phyloP scores from a whole-genome alignment of 2,329 filamentous ascomycete species.

The Nemania sp. region DNA sequence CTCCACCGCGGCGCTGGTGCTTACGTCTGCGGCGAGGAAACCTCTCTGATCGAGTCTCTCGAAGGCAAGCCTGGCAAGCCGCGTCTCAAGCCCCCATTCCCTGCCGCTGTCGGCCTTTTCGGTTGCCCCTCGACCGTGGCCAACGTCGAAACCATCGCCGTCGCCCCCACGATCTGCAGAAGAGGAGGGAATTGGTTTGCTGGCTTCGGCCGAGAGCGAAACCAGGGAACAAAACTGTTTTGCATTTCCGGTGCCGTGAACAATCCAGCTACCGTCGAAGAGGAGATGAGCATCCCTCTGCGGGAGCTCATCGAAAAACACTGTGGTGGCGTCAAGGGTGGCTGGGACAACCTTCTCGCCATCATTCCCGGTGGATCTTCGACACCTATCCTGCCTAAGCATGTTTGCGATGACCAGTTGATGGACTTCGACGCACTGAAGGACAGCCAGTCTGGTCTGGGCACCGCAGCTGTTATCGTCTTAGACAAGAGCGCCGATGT shows the following conservation, averaged over 20 bases:
- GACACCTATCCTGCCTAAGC: conserved; percentile 91
- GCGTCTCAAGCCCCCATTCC: conserved; percentile 97
- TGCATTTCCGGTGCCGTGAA: conserved; percentile 99
- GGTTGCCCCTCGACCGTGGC: conserved; percentile 97
- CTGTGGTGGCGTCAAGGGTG: conserved; percentile 93
- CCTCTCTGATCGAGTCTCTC: conserved; percentile 94
- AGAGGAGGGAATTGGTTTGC: conserved; percentile 94
- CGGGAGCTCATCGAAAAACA: conserved; percentile 97
- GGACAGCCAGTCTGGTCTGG: conserved; percentile 95
- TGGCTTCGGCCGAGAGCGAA: conserved; percentile 90
- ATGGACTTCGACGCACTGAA: conserved; percentile 99
- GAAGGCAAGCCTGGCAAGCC: conserved; percentile 99
- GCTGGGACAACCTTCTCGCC: conserved; percentile 96
- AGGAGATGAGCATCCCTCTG: conserved; percentile 98
- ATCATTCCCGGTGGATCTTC: conserved; percentile 96
- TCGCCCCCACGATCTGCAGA: conserved; percentile 93
- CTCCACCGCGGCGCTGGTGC: conserved; percentile 96
- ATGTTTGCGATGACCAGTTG: conserved; percentile 87
- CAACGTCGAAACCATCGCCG: conserved; percentile 96
- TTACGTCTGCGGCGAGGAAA: conserved; percentile 98
- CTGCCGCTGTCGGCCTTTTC: conserved; percentile 94
- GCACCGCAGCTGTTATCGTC: conserved; percentile 96
- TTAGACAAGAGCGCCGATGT: conserved; percentile 99
- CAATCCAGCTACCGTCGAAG: conserved; percentile 96
- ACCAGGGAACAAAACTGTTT: conserved; percentile 96